Evolutionary conservation across 2,329 filamentous ascomycete genomes (phyloP), one percentile per base, ranked within the genome.

Genomic region (Aureobasidium sp.): DNA sequence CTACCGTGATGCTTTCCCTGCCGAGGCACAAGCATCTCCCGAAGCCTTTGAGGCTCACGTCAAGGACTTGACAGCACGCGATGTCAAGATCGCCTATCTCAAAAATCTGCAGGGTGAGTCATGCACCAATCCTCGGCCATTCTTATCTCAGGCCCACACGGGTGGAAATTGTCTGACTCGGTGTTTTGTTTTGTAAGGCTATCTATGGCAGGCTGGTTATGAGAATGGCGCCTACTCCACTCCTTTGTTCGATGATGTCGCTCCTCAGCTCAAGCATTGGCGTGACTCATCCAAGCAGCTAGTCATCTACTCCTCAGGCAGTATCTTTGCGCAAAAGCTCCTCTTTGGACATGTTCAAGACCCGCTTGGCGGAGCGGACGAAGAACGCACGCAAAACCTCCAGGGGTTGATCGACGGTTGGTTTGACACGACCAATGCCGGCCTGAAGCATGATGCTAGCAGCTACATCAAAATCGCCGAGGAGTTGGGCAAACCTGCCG

Each of bases 381-480:
- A 84, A 45, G 73, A 73, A 17, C 77, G 82, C 65, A 79, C 82
- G 8, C 75, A 80, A 63, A 84, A 90, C 70, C 72, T 89, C 68
- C 82, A 79, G 3, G 75, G 76, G 1, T 72, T 83, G 61, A 81
- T 91, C 63, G 78, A 77, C 48, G 86, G 81, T 67, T 90, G 85
- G 80, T 93, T 90, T 70, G 90, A 94, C 72, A 93, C 89, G 3
- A 83, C 89, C 63, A 93, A 90, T 72, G 89, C 90, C 35, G 90
- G 90, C 1, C 80, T 83, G 61, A 94, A 94, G 78, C 83, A 81
- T 49, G 83, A 90, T 67, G 71, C 75, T 42, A 73, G 72, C 24
- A 92, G 89, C 72, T 94, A 93, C 74, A 73, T 76, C 67, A 83
- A 78, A 68, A 91, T 92, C 67, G 78, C 82, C 52, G 72, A 73